These are phyloP conservation scores for Pythium sukuiense DNA, from an alignment of 352 stramenopile genomes.

Conservation along the genomic window DNA sequence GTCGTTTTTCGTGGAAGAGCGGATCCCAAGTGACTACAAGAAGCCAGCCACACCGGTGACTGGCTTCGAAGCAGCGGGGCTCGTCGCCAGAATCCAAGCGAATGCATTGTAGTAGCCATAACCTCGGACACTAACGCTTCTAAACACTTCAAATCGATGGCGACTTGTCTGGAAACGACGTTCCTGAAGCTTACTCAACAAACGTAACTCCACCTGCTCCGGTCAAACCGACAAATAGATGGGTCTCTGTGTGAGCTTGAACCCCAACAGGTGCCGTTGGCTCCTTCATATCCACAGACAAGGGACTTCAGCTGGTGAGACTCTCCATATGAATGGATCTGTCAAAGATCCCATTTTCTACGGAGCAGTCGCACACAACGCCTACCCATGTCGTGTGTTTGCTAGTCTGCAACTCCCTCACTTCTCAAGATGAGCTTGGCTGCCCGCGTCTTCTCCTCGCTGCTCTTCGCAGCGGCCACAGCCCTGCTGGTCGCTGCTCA, in stretches of 20 bases:
- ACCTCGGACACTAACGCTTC: no score
- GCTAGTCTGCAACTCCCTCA: neutral
- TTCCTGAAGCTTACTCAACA: no score
- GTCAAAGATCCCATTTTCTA: neutral
- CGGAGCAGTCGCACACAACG: neutral
- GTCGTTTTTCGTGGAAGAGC: conserved; percentile 35
- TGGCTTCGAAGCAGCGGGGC: neutral
- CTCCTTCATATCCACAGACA: no score
- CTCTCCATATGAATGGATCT: neutral
- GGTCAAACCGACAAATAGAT: no score
- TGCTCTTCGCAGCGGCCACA: neutral
- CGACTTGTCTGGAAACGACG: no score
- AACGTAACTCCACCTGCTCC: no score
- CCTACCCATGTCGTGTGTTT: neutral
- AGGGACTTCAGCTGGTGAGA: no score
- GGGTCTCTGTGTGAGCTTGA: no score
- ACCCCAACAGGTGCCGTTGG: neutral
- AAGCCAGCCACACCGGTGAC: conserved; percentile 6
- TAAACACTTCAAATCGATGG: no score
- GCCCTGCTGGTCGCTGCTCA: neutral
- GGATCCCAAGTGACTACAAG: conserved; percentile 27
- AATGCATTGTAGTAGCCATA: neutral
- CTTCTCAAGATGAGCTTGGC: conserved; percentile 4
- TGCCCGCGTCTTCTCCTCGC: neutral
- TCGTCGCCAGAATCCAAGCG: neutral